Evolutionary conservation across 177 flowering plant species (phyloP), one percentile per base, ranked within the genome.

Genomic region (Vitis hybrid): DNA sequence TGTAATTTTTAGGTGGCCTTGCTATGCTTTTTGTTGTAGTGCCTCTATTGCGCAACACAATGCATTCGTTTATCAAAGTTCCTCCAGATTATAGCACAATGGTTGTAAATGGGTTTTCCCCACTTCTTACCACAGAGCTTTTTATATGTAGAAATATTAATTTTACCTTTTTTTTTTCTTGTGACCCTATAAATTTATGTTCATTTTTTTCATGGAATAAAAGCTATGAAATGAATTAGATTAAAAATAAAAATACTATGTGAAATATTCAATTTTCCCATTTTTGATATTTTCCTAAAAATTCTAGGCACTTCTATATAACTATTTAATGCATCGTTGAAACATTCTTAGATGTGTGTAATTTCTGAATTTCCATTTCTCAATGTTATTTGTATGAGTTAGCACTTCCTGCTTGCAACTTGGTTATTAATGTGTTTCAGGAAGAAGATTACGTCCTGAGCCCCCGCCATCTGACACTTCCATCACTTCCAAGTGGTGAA

Each of bases 401-500:
- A 32, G 23, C 23, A 21, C 23, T 21, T 21, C 40, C 40, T 32
- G 40, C 40, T 32, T 32, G 40, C 40, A 3, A 32, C 40, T 21
- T 32, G 40, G 40, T 32, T 32, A 32, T 0, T 32, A 32, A 32
- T 32, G 45, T 34, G 45, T 76, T 78, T 30, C 80, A 95, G 99
- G 86, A 83, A 68, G 96, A 71, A 68, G 95, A 89, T 64, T 91
- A 78, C 59, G 79, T 62, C 5, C 21, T 91, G 83, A 88, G 87
- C 62, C 71, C 90, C 1, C 97, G 94, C 72, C 91, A 89, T 81
- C 73, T 93, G 68, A 89, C 83, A 13, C 65, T 95, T 40, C 62
- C 23, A 65, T 88, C 93, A 21, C 97, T 86, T 19, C 99, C 98
- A 32, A 69, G 65, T 78, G 83, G 84, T 60, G 74, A 72, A 75